phyloP scores from a whole-genome alignment of 1,284 basidiomycete species.

The Ganoderma resinaceum region DNA sequence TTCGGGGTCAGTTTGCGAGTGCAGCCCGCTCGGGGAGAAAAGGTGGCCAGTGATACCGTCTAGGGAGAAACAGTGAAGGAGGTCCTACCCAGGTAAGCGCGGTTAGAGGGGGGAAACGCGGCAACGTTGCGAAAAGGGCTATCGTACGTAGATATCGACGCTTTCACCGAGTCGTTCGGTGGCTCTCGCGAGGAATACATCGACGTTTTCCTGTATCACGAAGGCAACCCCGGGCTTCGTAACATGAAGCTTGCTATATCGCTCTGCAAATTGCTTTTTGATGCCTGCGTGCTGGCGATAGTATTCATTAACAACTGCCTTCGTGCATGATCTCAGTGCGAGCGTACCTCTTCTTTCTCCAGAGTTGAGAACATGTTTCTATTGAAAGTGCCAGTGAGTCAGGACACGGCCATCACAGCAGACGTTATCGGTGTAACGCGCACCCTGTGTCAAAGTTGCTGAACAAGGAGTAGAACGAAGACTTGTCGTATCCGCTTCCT shows the following conservation, averaged over 20 bases:
- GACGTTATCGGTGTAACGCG: neutral
- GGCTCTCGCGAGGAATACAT: conserved; percentile 25
- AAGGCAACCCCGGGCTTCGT: conserved; percentile 28
- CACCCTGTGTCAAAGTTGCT: conserved; percentile 30
- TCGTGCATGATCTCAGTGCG: neutral
- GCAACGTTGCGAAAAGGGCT: neutral
- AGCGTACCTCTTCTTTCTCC: conserved; percentile 27
- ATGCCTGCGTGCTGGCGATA: conserved; percentile 30
- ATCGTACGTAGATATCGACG: conserved; percentile 33
- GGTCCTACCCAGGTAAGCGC: conserved; percentile 18
- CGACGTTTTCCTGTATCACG: conserved; percentile 30
- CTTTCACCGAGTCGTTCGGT: conserved; percentile 23
- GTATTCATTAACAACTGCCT: neutral
- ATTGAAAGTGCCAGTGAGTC: neutral
- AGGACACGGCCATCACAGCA: neutral
- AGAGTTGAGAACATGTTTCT: conserved; percentile 38
- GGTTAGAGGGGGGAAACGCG: neutral
- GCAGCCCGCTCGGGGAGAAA: conserved; percentile 31
- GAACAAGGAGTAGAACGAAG: conserved; percentile 33
- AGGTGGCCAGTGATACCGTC: conserved; percentile 35
- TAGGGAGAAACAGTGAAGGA: conserved; percentile 34
- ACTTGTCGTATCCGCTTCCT: conserved; percentile 37
- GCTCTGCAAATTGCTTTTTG: conserved; percentile 34
- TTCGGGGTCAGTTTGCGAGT: conserved; percentile 24
- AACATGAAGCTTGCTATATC: conserved; percentile 33